Evolutionary conservation across 2,329 filamentous ascomycete species (phyloP).

Genomic region (Sphaerulina vaccinii): DNA sequence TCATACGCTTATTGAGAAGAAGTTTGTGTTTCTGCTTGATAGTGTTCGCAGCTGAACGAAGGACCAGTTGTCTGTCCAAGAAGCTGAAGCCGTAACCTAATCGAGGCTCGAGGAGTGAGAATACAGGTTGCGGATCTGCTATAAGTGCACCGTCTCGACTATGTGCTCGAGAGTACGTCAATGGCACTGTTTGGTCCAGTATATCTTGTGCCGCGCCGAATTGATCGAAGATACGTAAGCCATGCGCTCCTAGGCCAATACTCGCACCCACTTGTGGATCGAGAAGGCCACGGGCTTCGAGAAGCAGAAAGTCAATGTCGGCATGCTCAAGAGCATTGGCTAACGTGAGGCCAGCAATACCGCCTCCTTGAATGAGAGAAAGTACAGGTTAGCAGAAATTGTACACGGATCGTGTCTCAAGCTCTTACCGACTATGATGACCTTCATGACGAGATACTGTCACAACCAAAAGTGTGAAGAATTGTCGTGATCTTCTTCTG

Average conservation of each 20-base stretch:
- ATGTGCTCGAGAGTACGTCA: slow-evolving; percentile 1
- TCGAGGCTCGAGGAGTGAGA: slow-evolving; percentile 21
- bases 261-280: slow-evolving; percentile 50
- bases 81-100: slow-evolving; percentile 30
- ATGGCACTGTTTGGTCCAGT: slow-evolving; percentile 16
- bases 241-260: slow-evolving; percentile 48
- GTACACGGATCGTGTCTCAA: too few relatives aligned
- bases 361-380: too few relatives aligned
- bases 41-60: slow-evolving; percentile 25
- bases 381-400: too few relatives aligned
- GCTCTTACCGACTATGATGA: too few relatives aligned
- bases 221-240: slow-evolving; percentile 52
- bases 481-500: too few relatives aligned
- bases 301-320: slow-evolving; percentile 50
- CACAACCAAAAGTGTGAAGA: too few relatives aligned
- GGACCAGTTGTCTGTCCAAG: slow-evolving; percentile 34
- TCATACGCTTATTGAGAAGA: slow-evolving; percentile 16
- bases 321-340: slow-evolving; percentile 48
- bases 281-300: slow-evolving; percentile 47
- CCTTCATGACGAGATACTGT: too few relatives aligned
- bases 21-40: slow-evolving; percentile 9
- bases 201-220: slow-evolving; percentile 39
- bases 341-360: slow-evolving; percentile 51
- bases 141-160: slow-evolving; percentile 12
- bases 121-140: slow-evolving; percentile 3